A percentile compares a stretch with the other conserved stretches of the same genome.
These are phyloP conservation scores for Pharus latifolius DNA, from an alignment of 176 grass and related monocot species.

Conservation along the genomic window DNA sequence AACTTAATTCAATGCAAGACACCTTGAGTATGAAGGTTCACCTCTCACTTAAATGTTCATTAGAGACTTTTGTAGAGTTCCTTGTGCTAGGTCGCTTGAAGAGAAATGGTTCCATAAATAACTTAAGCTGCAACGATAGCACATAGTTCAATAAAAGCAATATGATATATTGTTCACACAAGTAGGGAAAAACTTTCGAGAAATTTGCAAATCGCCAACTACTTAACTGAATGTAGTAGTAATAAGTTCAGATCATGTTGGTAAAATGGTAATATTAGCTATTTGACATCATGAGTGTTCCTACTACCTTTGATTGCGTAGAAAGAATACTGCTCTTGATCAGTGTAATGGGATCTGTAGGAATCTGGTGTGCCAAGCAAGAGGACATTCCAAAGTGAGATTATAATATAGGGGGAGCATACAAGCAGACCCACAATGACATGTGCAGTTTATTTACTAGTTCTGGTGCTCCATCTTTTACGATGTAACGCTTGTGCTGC, in stretches of 20 bases:
- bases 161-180: background rate
- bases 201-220: constrained; percentile 16
- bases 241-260: constrained; percentile 1
- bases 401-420: background rate
- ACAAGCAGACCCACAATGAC: background rate
- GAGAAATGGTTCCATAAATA: constrained; percentile 82
- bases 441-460: constrained; percentile 48
- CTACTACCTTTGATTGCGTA: constrained; percentile 76
- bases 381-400: constrained; percentile 5
- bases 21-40: constrained; percentile 42
- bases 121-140: constrained; percentile 41
- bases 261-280: background rate
- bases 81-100: constrained; percentile 37
- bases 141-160: background rate
- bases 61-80: constrained; percentile 57
- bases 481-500: constrained; percentile 86
- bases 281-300: background rate
- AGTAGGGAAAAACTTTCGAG: background rate
- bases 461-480: constrained; percentile 65
- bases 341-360: constrained; percentile 62
- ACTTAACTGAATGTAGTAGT: constrained; percentile 1
- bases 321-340: constrained; percentile 77
- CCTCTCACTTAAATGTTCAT: constrained; percentile 68
- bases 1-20: background rate
- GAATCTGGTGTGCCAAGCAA: constrained; percentile 46